These are phyloP conservation scores for Kockiozyma suomiensis DNA, from an alignment of 805 yeast genomes.

Conservation along the genomic window DNA sequence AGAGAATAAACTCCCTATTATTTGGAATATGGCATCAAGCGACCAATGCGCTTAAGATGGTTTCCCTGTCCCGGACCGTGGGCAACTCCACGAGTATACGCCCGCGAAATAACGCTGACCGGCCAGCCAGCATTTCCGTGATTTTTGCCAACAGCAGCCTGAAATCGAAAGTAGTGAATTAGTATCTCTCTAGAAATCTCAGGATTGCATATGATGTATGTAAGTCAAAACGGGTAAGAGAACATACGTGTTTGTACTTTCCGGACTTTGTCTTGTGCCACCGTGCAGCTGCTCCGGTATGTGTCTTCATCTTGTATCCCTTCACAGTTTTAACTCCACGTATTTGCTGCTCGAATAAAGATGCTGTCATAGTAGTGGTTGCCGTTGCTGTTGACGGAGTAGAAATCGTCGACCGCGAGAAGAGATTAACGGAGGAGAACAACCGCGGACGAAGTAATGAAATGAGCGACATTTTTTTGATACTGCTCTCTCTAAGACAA, in stretches of 20 bases:
- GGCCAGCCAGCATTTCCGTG: conserved; percentile 34
- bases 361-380: background rate
- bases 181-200: too few species aligned
- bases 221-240: background rate
- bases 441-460: background rate
- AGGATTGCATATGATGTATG: background rate
- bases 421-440: background rate
- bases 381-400: background rate
- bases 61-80: conserved; percentile 27
- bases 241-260: conserved; percentile 29
- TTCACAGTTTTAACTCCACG: conserved; percentile 8
- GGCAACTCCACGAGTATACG: conserved; percentile 16
- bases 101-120: conserved; percentile 1
- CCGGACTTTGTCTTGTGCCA: conserved; percentile 31
- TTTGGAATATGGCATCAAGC: conserved; percentile 26
- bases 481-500: too few species aligned
- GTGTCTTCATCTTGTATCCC: conserved; percentile 31
- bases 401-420: background rate
- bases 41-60: conserved; percentile 18
- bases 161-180: too few species aligned
- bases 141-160: conserved; percentile 25
- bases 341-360: background rate
- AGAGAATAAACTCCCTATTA: too few species aligned
- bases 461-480: background rate
- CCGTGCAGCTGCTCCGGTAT: conserved; percentile 31